phyloP scores from a whole-genome alignment of 106 monocot genomes.

The Dendrobium huoshanense region DNA sequence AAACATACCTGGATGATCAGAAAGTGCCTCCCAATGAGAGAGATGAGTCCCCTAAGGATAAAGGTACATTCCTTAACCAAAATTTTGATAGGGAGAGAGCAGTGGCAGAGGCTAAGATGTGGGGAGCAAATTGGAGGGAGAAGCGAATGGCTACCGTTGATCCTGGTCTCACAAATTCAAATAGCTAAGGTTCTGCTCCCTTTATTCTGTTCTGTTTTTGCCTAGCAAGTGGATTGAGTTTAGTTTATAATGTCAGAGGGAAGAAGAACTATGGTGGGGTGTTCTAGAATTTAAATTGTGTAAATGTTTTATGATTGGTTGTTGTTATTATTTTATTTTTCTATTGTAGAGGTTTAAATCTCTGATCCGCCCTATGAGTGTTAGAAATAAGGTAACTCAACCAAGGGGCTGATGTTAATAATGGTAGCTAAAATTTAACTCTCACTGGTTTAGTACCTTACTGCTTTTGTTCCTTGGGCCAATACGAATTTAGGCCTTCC shows the following conservation, averaged over 20 bases:
- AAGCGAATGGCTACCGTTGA: constrained; percentile 25
- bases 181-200: background rate
- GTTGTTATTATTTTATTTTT: too few species aligned
- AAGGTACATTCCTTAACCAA: constrained; percentile 15
- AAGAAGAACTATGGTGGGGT: background rate
- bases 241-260: too few species aligned
- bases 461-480: too few species aligned
- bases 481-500: too few species aligned
- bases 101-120: constrained; percentile 67
- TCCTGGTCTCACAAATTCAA: background rate
- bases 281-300: background rate
- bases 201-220: background rate
- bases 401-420: too few species aligned
- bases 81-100: constrained; percentile 49
- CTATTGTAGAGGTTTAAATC: too few species aligned
- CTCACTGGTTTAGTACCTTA: too few species aligned
- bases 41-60: constrained; percentile 11
- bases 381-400: too few species aligned
- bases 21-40: background rate
- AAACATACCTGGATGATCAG: constrained; percentile 5
- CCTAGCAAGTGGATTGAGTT: background rate
- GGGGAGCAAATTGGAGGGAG: constrained; percentile 61
- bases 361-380: too few species aligned
- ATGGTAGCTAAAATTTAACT: too few species aligned
- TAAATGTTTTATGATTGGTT: too few species aligned